Evolutionary conservation across 1,284 basidiomycete genomes (phyloP).

Genomic region (Trametes pubescens): DNA sequence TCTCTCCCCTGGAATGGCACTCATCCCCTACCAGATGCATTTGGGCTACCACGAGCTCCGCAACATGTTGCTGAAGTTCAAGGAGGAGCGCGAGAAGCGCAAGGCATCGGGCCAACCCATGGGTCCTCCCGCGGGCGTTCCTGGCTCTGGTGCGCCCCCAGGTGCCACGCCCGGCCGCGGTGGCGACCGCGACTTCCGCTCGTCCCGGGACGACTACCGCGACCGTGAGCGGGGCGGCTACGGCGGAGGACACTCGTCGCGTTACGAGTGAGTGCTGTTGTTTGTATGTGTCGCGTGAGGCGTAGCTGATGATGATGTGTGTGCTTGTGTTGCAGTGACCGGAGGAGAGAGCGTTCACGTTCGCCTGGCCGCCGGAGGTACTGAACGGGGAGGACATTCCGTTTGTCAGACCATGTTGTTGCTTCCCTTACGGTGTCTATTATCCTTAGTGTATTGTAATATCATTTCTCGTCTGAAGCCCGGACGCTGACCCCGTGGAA

Average conservation of each 20-base stretch:
- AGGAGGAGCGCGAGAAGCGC: conserved; percentile 87
- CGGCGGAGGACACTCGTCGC: conserved; percentile 73
- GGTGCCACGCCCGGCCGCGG: conserved; percentile 41
- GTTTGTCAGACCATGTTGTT: conserved; percentile 8
- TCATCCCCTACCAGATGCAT: conserved; percentile 82
- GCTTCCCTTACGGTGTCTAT: conserved; percentile 10
- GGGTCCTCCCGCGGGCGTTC: conserved; percentile 40
- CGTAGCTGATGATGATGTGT: conserved; percentile 28
- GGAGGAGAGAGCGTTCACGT: conserved; percentile 74
- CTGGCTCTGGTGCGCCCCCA: conserved; percentile 43
- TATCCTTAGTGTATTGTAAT: conserved; percentile 33
- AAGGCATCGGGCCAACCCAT: conserved; percentile 61
- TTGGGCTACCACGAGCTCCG: conserved; percentile 97
- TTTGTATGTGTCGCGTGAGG: conserved; percentile 14
- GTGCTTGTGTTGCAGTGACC: conserved; percentile 34
- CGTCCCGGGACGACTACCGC: conserved; percentile 68
- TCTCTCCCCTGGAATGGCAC: background rate
- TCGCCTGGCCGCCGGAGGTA: conserved; percentile 79
- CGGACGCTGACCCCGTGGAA: background rate
- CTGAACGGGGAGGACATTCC: conserved; percentile 44
- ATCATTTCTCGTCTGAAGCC: background rate
- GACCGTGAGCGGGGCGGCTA: conserved; percentile 69
- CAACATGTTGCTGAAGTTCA: conserved; percentile 90
- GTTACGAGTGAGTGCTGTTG: conserved; percentile 72
- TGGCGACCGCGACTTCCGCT: conserved; percentile 60